Evolutionary conservation across 257 asterid genomes (phyloP).

Genomic region (Ilex asprella): DNA sequence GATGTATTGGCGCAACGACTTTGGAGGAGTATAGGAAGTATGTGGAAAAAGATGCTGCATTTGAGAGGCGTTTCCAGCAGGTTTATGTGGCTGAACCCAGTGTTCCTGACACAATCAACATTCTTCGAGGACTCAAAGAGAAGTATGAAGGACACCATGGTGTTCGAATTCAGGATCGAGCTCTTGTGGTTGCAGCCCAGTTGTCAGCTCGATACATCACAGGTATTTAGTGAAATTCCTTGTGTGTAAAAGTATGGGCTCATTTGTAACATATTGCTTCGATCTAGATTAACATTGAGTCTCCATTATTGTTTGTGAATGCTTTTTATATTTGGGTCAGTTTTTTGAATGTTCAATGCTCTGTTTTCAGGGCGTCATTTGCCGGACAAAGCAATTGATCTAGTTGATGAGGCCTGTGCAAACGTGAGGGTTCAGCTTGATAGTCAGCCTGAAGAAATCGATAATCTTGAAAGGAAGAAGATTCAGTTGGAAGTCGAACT

Average conservation of each 20-base stretch:
- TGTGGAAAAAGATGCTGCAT: constrained; percentile 75
- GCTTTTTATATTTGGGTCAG: too few relatives aligned
- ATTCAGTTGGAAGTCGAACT: constrained; percentile 68
- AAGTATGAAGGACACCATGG: constrained; percentile 82
- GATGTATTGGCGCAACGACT: constrained; percentile 70
- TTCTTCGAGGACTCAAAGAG: constrained; percentile 64
- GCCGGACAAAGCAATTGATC: constrained; percentile 71
- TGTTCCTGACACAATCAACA: constrained; percentile 52
- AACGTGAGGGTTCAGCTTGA: constrained; percentile 77
- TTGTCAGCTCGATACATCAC: constrained; percentile 64
- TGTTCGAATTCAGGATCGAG: constrained; percentile 66
- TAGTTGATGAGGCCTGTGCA: constrained; percentile 74
- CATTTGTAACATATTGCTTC: too few relatives aligned
- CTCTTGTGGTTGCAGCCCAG: constrained; percentile 62
- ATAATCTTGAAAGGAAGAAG: constrained; percentile 63
- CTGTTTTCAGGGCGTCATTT: constrained; percentile 50
- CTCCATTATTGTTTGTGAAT: too few relatives aligned
- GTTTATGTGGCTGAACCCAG: constrained; percentile 71
- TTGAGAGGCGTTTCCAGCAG: constrained; percentile 74
- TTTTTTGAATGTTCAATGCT: too few relatives aligned
- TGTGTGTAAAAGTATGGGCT: too few relatives aligned
- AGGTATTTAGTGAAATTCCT: constrained; percentile 18
- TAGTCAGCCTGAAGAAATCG: constrained; percentile 73
- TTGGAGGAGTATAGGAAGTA: constrained; percentile 64
- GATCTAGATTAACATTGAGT: too few relatives aligned